Evolutionary conservation across 2,329 filamentous ascomycete species (phyloP).

Genomic region (Ploettnerulaceae sp.): DNA sequence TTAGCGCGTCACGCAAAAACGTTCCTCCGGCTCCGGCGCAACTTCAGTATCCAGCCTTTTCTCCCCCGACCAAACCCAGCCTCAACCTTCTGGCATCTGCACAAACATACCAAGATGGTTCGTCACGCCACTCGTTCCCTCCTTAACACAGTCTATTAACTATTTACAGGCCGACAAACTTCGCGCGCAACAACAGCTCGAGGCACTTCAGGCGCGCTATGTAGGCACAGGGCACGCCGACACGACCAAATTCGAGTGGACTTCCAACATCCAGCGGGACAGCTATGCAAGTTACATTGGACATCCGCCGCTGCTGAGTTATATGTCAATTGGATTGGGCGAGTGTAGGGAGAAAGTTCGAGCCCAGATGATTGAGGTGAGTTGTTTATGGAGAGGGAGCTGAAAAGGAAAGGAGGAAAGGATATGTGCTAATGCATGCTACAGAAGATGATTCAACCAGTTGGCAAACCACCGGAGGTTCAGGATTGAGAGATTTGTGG

Average conservation of each 20-base stretch:
- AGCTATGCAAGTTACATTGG: slow-evolving; percentile 85
- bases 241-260: slow-evolving; percentile 97
- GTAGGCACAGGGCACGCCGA: slow-evolving; percentile 94
- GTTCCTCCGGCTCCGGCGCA: background rate
- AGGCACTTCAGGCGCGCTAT: slow-evolving; percentile 92
- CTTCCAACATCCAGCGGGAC: slow-evolving; percentile 91
- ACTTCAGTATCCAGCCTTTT: background rate
- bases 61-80: background rate
- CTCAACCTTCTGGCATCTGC: background rate
- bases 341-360: slow-evolving; percentile 77
- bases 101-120: slow-evolving; percentile 20
- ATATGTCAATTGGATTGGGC: slow-evolving; percentile 85
- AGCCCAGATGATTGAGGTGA: slow-evolving; percentile 70
- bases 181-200: slow-evolving; percentile 94
- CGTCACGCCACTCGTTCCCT: background rate
- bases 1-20: background rate
- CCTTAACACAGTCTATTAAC: background rate
- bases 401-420: background rate
- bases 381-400: slow-evolving; percentile 22
- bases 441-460: slow-evolving; percentile 65
- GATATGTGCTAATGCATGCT: background rate
- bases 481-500: slow-evolving; percentile 33
- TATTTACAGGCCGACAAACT: slow-evolving; percentile 81
- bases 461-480: slow-evolving; percentile 61
- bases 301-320: slow-evolving; percentile 81